Conservation (phyloP, 2,329 filamentous ascomycete species). For the Pseudopyrenochaeta lycopersici region DNA sequence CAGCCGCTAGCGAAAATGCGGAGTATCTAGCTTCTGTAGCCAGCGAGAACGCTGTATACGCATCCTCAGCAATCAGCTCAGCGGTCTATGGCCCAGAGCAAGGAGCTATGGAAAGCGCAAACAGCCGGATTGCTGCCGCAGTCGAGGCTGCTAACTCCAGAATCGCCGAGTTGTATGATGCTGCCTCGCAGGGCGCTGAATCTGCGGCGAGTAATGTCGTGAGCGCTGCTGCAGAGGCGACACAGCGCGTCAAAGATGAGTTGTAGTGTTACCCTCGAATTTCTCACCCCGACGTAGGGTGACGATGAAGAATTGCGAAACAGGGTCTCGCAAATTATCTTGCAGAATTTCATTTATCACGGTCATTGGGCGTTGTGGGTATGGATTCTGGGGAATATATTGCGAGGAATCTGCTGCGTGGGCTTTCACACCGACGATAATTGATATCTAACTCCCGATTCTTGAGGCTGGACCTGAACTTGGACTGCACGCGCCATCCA, state of each 20-base stretch:
- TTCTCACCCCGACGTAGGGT: neutral
- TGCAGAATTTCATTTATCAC: neutral
- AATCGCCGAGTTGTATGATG: slow-evolving; percentile 52
- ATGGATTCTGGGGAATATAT: no score
- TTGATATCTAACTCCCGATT: no score
- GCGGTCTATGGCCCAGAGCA: slow-evolving; percentile 59
- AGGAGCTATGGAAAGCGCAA: slow-evolving; percentile 56
- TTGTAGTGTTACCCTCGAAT: slow-evolving; percentile 46
- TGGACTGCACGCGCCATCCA: no score
- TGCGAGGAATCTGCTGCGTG: no score
- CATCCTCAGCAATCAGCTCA: slow-evolving; percentile 50
- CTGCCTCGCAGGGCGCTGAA: slow-evolving; percentile 51
- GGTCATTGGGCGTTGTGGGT: no score
- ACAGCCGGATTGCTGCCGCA: slow-evolving; percentile 51
- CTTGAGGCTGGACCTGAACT: no score
- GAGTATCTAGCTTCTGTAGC: slow-evolving; percentile 56
- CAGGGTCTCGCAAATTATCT: neutral
- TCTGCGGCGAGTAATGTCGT: slow-evolving; percentile 57
- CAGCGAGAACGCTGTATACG: slow-evolving; percentile 50
- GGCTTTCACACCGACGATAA: no score
- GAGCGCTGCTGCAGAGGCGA: slow-evolving; percentile 48
- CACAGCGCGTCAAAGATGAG: slow-evolving; percentile 61
- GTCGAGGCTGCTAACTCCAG: slow-evolving; percentile 56
- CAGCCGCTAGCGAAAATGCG: slow-evolving; percentile 27
- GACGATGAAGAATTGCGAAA: no score